These are phyloP conservation scores for Suhomyces prunicola DNA, from an alignment of 805 yeast species.

Conservation along the genomic window DNA sequence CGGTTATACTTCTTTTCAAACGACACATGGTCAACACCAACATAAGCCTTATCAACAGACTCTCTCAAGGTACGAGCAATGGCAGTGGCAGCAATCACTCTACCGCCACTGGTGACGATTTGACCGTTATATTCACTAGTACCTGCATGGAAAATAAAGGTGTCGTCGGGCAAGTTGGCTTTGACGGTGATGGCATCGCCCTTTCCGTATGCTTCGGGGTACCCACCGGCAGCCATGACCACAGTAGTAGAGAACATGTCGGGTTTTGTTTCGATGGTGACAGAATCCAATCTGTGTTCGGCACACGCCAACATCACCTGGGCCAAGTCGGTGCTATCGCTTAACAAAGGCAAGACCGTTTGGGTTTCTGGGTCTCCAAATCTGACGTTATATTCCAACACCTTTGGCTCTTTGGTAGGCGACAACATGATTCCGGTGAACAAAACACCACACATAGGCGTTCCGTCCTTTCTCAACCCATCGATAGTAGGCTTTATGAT, in stretches of 20 bases:
- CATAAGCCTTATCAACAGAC: conserved; percentile 83
- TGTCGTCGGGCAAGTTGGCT: conserved; percentile 47
- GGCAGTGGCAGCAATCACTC: conserved; percentile 95
- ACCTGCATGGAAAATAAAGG: conserved; percentile 94
- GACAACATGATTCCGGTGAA: conserved; percentile 95
- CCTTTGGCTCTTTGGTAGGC: conserved; percentile 80
- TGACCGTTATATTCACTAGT: conserved; percentile 60
- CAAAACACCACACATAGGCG: conserved; percentile 92
- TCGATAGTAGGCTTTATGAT: conserved; percentile 88
- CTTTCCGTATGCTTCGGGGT: conserved; percentile 82
- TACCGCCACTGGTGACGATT: conserved; percentile 87
- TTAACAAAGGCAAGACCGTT: conserved; percentile 83
- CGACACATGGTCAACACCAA: conserved; percentile 72
- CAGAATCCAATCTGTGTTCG: conserved; percentile 89
- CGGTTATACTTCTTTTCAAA: conserved; percentile 81
- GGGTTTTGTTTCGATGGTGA: conserved; percentile 50
- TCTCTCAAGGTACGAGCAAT: conserved; percentile 69
- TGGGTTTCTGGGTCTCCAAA: conserved; percentile 99
- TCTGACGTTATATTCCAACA: conserved; percentile 93
- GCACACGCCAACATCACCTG: conserved; percentile 91
- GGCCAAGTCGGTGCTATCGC: conserved; percentile 85
- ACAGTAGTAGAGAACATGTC: conserved; percentile 82
- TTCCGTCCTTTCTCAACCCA: conserved; percentile 94
- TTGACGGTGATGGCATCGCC: conserved; percentile 76
- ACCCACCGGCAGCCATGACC: conserved; percentile 95